Base-by-base conservation (phyloP, 108 stramenopile species). In the Pseudonitzschia pungens region DNA sequence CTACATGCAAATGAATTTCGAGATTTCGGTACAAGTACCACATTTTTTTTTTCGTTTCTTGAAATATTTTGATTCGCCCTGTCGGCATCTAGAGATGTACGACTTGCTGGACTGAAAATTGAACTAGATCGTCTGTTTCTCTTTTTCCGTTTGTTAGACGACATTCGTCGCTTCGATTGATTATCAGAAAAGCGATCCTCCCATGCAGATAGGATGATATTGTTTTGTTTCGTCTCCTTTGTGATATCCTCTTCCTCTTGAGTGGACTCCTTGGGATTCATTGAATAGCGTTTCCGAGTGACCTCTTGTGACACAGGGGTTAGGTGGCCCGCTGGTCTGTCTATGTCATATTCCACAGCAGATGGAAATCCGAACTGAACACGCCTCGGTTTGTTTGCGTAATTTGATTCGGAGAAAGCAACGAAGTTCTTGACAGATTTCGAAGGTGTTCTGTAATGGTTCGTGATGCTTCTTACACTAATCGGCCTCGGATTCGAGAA, bases 341-440 rank as follows among this genome's bases (percentile, higher is more conserved):
- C 77, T n/a, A 78, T 51, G 51, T 72, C 77, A 28, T 78, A 78
- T 52, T 78, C 77, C 2, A 60, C 77, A 14, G 77, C 77, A 72
- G 71, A 65, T 52, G 77, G 77, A 27, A 60, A 44, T 8, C 77
- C 77, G 50, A 78, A 78, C 59, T 78, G 77, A 4, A 78, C 77
- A 18, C 74, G 52, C 10, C 60, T 24, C 16, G 60, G 60, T 62
- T 62, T 26, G 0, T 62, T 24, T 55, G 54, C 9, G 12, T 26
- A 28, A 40, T 62, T 62, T 10, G 74, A n/a, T 42, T 56, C 41
- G 12, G 74, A 36, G 36, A 54, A 21, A 26, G 28, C 43, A 16
- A 10, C 45, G 11, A 52, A 28, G 15, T 73, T 43, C 14, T 73
- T 48, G 1, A 48, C 40, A 15, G 59, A 69, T 16, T 45, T 62